phyloP scores from a whole-genome alignment of 352 stramenopile species.

The Phytophthora sp. region DNA sequence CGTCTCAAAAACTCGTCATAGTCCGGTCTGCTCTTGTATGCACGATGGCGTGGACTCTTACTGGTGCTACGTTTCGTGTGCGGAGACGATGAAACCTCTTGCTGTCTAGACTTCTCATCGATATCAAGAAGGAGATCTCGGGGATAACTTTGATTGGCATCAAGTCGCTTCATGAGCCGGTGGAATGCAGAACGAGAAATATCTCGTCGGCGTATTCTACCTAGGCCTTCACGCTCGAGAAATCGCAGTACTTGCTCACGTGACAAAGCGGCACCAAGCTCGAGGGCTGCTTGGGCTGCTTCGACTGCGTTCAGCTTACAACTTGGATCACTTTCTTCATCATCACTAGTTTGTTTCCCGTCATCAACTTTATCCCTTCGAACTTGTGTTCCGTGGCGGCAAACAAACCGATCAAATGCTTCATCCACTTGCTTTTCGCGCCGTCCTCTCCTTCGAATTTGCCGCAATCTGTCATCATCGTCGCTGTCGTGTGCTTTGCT shows the following conservation, averaged over 20 bases:
- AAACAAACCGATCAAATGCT: constrained; percentile 36
- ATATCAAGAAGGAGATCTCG: constrained; percentile 33
- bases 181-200: constrained; percentile 43
- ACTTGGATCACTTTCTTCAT: constrained; percentile 27
- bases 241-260: constrained; percentile 67
- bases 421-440: constrained; percentile 34
- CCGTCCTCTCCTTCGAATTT: constrained; percentile 1
- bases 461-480: constrained; percentile 19
- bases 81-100: neutral
- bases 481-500: constrained; percentile 41
- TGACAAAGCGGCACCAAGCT: constrained; percentile 66
- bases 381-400: neutral
- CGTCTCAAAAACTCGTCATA: constrained; percentile 56
- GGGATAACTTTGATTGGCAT: constrained; percentile 35
- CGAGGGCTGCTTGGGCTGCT: constrained; percentile 70
- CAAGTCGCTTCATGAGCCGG: constrained; percentile 44
- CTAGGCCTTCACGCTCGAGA: constrained; percentile 50
- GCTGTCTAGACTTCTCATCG: neutral
- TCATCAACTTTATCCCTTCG: constrained; percentile 8
- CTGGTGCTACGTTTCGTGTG: neutral
- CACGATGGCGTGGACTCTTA: constrained; percentile 36
- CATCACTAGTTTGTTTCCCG: constrained; percentile 26
- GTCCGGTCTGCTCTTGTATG: constrained; percentile 41
- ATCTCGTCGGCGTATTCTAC: constrained; percentile 44
- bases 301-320: constrained; percentile 49